Conservation (phyloP, 139 green algal genomes). For the Chlorella vulgaris region DNA sequence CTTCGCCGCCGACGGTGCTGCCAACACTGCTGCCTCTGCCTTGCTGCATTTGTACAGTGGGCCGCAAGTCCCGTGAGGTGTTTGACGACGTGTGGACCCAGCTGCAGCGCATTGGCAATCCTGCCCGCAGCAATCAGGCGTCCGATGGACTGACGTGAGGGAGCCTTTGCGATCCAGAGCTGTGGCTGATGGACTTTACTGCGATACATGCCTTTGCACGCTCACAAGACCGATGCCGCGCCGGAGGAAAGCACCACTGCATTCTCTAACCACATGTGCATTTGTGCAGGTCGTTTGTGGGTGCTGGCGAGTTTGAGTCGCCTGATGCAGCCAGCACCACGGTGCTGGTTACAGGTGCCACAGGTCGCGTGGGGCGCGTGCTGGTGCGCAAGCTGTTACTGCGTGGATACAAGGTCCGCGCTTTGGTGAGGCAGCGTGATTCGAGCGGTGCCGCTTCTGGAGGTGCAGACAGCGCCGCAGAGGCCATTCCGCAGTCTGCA, state of each 20-base stretch:
- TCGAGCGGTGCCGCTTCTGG: background rate
- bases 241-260: too few species aligned
- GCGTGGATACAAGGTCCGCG: slow-evolving; percentile 89
- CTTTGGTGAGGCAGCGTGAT: slow-evolving; percentile 69
- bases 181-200: background rate
- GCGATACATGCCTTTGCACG: background rate
- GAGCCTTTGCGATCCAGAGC: background rate
- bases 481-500: slow-evolving; percentile 75
- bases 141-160: slow-evolving; percentile 1
- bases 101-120: slow-evolving; percentile 52
- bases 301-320: slow-evolving; percentile 63
- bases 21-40: background rate
- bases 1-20: background rate
- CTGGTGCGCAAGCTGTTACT: slow-evolving; percentile 96
- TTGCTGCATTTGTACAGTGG: slow-evolving; percentile 48
- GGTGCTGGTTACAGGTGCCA: slow-evolving; percentile 95
- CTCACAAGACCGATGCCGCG: too few species aligned
- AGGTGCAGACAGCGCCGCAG: background rate
- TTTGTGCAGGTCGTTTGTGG: background rate
- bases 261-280: background rate
- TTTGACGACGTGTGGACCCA: slow-evolving; percentile 90
- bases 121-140: slow-evolving; percentile 32
- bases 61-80: slow-evolving; percentile 71
- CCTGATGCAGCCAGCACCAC: slow-evolving; percentile 81
- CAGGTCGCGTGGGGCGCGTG: slow-evolving; percentile 89